Evolutionary conservation across 352 stramenopile genomes (phyloP), one percentile per base, ranked within the genome.

Genomic region (Globisporangium polare): DNA sequence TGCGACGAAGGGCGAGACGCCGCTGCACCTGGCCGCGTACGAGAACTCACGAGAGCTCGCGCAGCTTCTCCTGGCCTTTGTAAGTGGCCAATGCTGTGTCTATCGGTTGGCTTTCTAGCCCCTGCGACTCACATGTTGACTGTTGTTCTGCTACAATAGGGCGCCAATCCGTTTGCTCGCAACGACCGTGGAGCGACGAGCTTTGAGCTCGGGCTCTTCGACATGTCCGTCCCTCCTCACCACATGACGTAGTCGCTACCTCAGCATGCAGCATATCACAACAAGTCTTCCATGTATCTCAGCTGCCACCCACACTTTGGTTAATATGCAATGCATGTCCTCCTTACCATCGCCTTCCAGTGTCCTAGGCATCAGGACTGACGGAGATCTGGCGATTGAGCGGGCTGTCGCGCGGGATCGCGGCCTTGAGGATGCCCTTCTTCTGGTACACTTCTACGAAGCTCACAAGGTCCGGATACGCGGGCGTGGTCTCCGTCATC

Each of bases 391-490:
- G 68, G 26, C 80, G 74, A 49, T 90, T 90, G 29, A 90, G 55
- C 26, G 80, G 63, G 2, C 46, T 71, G 17, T 78, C 64, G 6
- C 78, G 67, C 26, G 78, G 63, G 15, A 92, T 72, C 22, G 83
- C 73, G 24, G 74, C 64, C 27, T 69, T 73, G 10, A 92, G 53
- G 33, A 90, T 70, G 27, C 80, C 78, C 45, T 86, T 86, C 58
- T 82, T 78, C 60, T 92, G 83, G 47, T 88, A 92, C 29, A 83
- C 69, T 50, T 88, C 83, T 17, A 92, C 78, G 42, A 92, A 90
- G 60, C 80, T 92, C 60, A 88, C 75, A 65, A 92, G 74, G 41
- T 92, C 80, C 2, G 80, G 74, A 60, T 78, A 92, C 8, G 89
- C 47, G 12, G 70, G 56, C 1, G 83, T 89, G 20, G 71, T 66